Conservation (phyloP, 495 filamentous ascomycete species). For the Ascodesmis nigricans region DNA sequence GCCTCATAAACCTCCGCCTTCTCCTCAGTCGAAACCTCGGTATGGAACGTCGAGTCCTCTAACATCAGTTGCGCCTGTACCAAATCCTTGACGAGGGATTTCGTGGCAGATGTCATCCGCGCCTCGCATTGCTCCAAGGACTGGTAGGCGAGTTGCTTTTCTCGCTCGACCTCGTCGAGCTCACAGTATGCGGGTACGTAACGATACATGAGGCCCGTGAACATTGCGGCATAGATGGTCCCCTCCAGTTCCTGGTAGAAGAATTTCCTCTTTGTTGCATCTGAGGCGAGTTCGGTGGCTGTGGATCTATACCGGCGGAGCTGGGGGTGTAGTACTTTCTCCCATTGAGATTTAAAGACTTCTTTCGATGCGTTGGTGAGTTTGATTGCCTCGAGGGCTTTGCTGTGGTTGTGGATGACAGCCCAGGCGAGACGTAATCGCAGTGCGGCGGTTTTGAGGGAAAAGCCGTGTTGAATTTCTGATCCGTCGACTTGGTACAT, state of each 20-base stretch:
- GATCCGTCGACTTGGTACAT: background rate
- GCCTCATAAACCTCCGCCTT: constrained; percentile 26
- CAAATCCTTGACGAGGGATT: constrained; percentile 20
- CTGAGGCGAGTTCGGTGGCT: no score
- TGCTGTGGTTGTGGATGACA: constrained; percentile 30
- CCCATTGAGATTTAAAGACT: background rate
- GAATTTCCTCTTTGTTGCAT: constrained; percentile 1
- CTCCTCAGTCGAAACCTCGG: constrained; percentile 23
- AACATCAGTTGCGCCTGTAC: constrained; percentile 23
- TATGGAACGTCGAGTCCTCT: constrained; percentile 21
- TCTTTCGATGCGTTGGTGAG: background rate
- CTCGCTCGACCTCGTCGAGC: constrained; percentile 4
- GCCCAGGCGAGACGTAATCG: constrained; percentile 33
- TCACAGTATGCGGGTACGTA: no score
- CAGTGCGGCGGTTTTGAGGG: constrained; percentile 29
- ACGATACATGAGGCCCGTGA: constrained; percentile 22
- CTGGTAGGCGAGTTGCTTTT: constrained; percentile 6
- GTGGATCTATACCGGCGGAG: no score
- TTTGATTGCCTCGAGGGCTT: background rate
- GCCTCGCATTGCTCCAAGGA: constrained; percentile 4
- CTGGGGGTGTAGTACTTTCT: background rate
- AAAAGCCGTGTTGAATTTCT: constrained; percentile 22
- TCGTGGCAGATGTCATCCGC: constrained; percentile 1
- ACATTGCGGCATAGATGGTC: constrained; percentile 22
- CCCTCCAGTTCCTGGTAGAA: constrained; percentile 20